phyloP scores from a whole-genome alignment of 306 rosid species.

The Lathyrus sativus region DNA sequence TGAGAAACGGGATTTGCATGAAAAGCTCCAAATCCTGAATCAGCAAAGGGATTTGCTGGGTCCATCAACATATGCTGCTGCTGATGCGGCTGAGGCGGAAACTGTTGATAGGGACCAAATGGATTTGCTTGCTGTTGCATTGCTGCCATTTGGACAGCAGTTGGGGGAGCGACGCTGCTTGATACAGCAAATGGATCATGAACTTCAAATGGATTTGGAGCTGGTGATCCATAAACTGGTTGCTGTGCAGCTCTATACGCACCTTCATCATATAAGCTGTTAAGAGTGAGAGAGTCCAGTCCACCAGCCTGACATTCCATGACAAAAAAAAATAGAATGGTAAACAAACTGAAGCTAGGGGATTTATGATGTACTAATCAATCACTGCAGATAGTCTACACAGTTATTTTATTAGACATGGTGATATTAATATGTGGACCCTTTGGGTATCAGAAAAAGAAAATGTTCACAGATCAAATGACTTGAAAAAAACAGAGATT shows the following conservation, averaged over 20 bases:
- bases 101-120: conserved; percentile 78
- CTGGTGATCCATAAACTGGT: conserved; percentile 84
- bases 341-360: conserved; percentile 26
- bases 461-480: conserved; percentile 13
- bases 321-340: conserved; percentile 29
- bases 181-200: conserved; percentile 88
- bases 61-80: conserved; percentile 74
- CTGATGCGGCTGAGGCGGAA: conserved; percentile 55
- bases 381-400: not conserved
- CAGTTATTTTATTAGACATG: not conserved
- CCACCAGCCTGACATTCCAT: conserved; percentile 83
- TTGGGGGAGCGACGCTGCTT: conserved; percentile 61
- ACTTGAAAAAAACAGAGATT: not conserved
- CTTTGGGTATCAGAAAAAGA: not conserved
- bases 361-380: conserved; percentile 10
- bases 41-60: conserved; percentile 87
- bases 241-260: conserved; percentile 87
- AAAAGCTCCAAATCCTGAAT: conserved; percentile 75
- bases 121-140: conserved; percentile 80
- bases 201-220: conserved; percentile 92
- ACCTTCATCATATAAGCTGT: conserved; percentile 85
- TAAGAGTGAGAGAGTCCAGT: conserved; percentile 86
- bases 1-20: conserved; percentile 59
- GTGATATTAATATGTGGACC: not conserved
- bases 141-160: conserved; percentile 72